Conservation (phyloP, 345 rosid species). For the Pistacia vera region DNA sequence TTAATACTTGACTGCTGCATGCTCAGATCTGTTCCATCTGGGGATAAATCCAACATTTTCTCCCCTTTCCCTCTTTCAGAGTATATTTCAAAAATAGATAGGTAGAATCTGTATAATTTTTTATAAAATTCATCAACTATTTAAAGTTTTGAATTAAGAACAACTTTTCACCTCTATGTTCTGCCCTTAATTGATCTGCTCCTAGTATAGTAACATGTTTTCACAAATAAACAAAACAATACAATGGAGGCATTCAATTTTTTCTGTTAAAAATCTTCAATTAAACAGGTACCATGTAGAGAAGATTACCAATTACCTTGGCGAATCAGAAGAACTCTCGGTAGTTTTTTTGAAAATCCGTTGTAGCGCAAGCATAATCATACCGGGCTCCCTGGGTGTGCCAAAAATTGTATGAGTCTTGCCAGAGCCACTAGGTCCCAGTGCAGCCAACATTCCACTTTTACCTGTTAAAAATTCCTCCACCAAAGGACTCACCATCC, state of each 20-base stretch:
- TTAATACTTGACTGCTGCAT: constrained; percentile 69
- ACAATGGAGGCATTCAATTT: too few species aligned
- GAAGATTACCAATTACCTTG: constrained; percentile 43
- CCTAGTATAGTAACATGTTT: neutral
- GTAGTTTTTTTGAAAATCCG: constrained; percentile 47
- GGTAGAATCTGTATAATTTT: constrained; percentile 22
- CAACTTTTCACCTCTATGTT: neutral
- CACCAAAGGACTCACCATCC: constrained; percentile 74
- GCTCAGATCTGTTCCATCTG: constrained; percentile 59
- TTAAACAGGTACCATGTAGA: neutral
- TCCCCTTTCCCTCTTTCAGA: constrained; percentile 82
- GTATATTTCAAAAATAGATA: constrained; percentile 82
- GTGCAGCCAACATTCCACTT: constrained; percentile 84
- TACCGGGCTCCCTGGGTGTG: constrained; percentile 68
- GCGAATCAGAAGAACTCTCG: constrained; percentile 21
- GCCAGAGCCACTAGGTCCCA: constrained; percentile 87
- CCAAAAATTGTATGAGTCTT: constrained; percentile 94
- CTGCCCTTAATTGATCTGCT: neutral
- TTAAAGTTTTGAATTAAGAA: neutral
- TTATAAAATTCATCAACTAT: too few species aligned
- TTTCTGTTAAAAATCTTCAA: too few species aligned
- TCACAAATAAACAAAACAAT: too few species aligned
- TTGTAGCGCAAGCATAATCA: constrained; percentile 67
- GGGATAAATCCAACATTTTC: constrained; percentile 63
- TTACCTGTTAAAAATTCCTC: constrained; percentile 76